Evolutionary conservation across 768 basidiomycete species (phyloP).

Genomic region (Chalciporus chontae): DNA sequence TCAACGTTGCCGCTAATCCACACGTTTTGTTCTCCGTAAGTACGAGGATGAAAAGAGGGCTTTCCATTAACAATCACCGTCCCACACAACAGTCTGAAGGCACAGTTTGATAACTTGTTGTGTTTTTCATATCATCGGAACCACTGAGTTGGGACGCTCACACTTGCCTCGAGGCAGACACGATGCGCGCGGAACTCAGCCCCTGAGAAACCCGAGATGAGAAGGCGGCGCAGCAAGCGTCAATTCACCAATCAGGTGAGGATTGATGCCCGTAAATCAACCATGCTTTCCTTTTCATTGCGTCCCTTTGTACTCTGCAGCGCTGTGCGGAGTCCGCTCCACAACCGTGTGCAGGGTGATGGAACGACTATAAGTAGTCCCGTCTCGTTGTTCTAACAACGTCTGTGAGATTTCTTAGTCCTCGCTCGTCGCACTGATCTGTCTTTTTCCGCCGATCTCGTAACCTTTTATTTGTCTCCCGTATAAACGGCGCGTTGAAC

Average conservation of each 20-base stretch:
- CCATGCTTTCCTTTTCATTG: not conserved
- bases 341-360: constrained; percentile 11
- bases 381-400: not conserved
- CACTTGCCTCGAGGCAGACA: constrained; percentile 15
- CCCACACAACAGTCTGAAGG: not conserved
- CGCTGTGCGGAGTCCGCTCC: constrained; percentile 15
- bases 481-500: constrained; percentile 21
- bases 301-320: constrained; percentile 3
- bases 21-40: not conserved
- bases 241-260: constrained; percentile 6
- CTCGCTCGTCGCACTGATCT: not conserved
- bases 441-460: not conserved
- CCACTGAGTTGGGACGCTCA: constrained; percentile 1
- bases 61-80: not conserved
- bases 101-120: not conserved
- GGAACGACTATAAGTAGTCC: constrained; percentile 18
- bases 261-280: not conserved
- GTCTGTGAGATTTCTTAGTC: not conserved
- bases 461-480: constrained; percentile 6
- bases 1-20: not conserved
- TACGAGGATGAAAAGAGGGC: not conserved
- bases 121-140: constrained; percentile 5
- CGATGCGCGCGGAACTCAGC: constrained; percentile 2
- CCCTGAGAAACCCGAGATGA: constrained; percentile 3
- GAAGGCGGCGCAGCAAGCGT: constrained; percentile 1